Evolutionary conservation across 2,329 filamentous ascomycete species (phyloP), one percentile per base, ranked within the genome.

Genomic region (Cercospora nicotianae): DNA sequence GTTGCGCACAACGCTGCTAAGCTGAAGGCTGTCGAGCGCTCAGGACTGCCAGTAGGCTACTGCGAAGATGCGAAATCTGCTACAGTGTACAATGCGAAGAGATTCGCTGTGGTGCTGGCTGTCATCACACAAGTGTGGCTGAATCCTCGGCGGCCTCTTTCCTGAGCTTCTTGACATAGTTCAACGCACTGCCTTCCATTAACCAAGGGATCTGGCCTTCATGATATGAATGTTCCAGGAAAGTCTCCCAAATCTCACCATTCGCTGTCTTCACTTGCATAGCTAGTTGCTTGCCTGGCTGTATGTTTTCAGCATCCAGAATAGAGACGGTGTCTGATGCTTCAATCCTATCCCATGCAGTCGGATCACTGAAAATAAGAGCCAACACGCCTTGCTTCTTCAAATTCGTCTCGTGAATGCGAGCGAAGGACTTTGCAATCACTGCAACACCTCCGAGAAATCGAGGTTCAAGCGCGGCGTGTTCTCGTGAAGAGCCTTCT

Each of bases 381-480:
- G 94, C 95, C 84, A 99, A 91, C 94, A 99, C 97, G 83, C 94
- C 94, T 89, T 99, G 94, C 90, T 99, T 99, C 92, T 99, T 99
- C 86, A 99, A 84, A 89, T 99, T 99, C 86, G 95, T 99, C 88
- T 99, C 94, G 87, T 99, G 94, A 79, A 99, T 99, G 90, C 94
- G 94, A 78, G 94, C 94, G 80, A 99, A 98, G 73, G 88, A 92
- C 79, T 93, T 90, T 79, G 91, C 93, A 80, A 99, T 95, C 85
- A 99, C 96, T 78, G 94, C 94, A 77, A 97, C 88, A 81, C 94
- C 95, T 79, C 94, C 94, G 72, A 98, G 90, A 85, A 97, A 94
- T 80, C 94, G 90, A 79, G 94, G 95, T 87, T 98, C 94, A 70
- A 98, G 89, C 81, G 94, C 94, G 75, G 94, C 94, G 81, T 98